phyloP scores from a whole-genome alignment of 2,329 filamentous ascomycete species.

The Aspergillus unguis region DNA sequence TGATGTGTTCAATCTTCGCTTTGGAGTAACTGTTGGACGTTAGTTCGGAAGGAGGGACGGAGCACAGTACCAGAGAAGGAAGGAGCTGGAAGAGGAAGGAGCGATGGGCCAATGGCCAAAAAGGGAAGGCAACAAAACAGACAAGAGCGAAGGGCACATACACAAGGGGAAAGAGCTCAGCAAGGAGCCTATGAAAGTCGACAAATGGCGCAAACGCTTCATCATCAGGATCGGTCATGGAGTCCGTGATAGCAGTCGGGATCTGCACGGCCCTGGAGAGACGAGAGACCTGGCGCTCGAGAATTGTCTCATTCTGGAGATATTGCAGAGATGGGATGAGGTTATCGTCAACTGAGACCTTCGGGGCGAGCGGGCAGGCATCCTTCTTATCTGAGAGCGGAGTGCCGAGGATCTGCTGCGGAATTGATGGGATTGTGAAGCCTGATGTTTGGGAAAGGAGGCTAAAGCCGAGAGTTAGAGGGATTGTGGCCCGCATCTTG shows the following conservation, averaged over 20 bases:
- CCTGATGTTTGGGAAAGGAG: conserved; percentile 12
- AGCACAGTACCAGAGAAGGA: background rate
- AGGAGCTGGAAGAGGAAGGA: background rate
- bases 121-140: background rate
- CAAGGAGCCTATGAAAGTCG: conserved; percentile 51
- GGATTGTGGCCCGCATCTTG: background rate
- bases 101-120: background rate
- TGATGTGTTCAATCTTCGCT: conserved; percentile 54
- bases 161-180: conserved; percentile 51
- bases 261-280: conserved; percentile 57
- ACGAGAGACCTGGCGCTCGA: conserved; percentile 45
- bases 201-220: conserved; percentile 58
- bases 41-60: background rate
- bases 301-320: conserved; percentile 27
- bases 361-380: conserved; percentile 31
- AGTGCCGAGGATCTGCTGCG: conserved; percentile 22
- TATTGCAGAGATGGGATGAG: conserved; percentile 28
- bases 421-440: conserved; percentile 25
- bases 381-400: conserved; percentile 7
- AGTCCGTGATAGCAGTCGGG: conserved; percentile 44
- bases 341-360: conserved; percentile 25
- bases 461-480: conserved; percentile 7
- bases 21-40: conserved; percentile 34
- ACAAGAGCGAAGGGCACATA: conserved; percentile 23
- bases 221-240: conserved; percentile 50